Percentiles rank a stretch among this genome's conserved stretches.
These are phyloP conservation scores for Backusella mclennaniae DNA, from an alignment of 192 early-diverging fungal genomes.

Conservation along the genomic window DNA sequence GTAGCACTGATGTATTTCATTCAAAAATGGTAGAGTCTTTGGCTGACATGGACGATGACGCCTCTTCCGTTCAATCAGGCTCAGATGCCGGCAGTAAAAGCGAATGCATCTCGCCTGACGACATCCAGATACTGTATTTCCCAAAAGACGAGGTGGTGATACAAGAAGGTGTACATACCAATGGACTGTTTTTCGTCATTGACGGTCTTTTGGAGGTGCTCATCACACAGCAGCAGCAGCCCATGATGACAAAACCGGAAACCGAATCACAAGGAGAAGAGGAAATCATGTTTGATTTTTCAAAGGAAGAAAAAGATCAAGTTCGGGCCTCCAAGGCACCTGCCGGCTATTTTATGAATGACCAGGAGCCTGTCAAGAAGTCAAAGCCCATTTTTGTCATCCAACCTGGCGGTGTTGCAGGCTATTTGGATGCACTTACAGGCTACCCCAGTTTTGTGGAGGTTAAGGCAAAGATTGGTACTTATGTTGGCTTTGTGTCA, in stretches of 20 bases:
- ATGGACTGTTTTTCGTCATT: constrained; percentile 91
- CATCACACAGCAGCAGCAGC: constrained; percentile 34
- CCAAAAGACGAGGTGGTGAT: constrained; percentile 72
- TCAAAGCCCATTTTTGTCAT: constrained; percentile 65
- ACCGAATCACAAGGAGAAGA: not conserved
- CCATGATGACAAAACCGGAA: not conserved
- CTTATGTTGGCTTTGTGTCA: constrained; percentile 87
- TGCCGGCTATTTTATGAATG: constrained; percentile 13
- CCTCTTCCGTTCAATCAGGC: constrained; percentile 9
- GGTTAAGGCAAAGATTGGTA: constrained; percentile 75
- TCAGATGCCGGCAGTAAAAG: constrained; percentile 10
- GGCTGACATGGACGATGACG: constrained; percentile 3
- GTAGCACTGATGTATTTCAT: not conserved
- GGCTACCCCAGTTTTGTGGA: constrained; percentile 90
- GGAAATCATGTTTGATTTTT: not conserved
- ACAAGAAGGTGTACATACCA: constrained; percentile 77
- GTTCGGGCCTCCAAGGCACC: constrained; percentile 21
- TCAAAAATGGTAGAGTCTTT: not conserved
- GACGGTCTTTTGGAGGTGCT: constrained; percentile 83
- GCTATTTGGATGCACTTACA: constrained; percentile 89
- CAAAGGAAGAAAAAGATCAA: not conserved
- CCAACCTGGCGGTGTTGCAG: constrained; percentile 83
- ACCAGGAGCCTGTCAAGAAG: not conserved
- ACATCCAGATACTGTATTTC: constrained; percentile 72
- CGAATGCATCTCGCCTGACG: constrained; percentile 37